Evolutionary conservation across 2,329 filamentous ascomycete species (phyloP).

Genomic region (Xylariaceae sp.): DNA sequence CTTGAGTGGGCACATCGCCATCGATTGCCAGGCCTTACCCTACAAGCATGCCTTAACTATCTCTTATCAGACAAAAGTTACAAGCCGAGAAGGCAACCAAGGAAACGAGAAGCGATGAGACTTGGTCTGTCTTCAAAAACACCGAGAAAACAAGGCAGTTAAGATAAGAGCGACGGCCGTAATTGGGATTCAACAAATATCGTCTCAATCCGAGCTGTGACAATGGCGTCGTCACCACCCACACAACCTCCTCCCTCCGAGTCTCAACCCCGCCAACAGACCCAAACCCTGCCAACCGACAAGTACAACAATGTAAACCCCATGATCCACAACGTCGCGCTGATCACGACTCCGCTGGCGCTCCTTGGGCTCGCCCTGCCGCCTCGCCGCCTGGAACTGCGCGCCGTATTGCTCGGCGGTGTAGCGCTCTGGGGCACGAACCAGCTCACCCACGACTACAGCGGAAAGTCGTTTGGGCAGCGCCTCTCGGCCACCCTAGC

Average conservation of each 20-base stretch:
- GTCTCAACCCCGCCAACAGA: conserved; percentile 10
- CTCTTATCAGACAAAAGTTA: too few relatives aligned
- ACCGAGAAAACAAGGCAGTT: neutral
- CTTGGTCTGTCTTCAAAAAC: neutral
- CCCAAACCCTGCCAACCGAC: conserved; percentile 3
- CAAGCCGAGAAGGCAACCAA: too few relatives aligned
- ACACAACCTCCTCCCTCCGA: conserved; percentile 1
- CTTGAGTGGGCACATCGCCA: too few relatives aligned
- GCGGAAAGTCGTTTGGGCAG: conserved; percentile 48
- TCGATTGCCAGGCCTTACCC: too few relatives aligned
- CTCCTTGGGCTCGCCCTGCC: conserved; percentile 49
- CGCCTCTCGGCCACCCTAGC: conserved; percentile 44
- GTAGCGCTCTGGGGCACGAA: conserved; percentile 51
- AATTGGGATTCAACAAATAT: neutral
- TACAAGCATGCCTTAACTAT: too few relatives aligned
- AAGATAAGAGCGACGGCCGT: neutral
- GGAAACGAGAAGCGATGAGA: too few relatives aligned
- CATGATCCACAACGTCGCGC: conserved; percentile 45
- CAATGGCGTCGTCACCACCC: conserved; percentile 12
- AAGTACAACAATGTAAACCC: conserved; percentile 30
- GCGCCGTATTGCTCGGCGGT: conserved; percentile 47
- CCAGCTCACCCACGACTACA: conserved; percentile 55
- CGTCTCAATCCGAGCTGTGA: neutral
- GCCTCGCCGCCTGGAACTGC: conserved; percentile 49
- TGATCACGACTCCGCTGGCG: conserved; percentile 45